Percentiles rank a stretch among this genome's conserved stretches.
These are phyloP conservation scores for Solioccasus polychromus DNA, from an alignment of 768 basidiomycete genomes.

Conservation along the genomic window DNA sequence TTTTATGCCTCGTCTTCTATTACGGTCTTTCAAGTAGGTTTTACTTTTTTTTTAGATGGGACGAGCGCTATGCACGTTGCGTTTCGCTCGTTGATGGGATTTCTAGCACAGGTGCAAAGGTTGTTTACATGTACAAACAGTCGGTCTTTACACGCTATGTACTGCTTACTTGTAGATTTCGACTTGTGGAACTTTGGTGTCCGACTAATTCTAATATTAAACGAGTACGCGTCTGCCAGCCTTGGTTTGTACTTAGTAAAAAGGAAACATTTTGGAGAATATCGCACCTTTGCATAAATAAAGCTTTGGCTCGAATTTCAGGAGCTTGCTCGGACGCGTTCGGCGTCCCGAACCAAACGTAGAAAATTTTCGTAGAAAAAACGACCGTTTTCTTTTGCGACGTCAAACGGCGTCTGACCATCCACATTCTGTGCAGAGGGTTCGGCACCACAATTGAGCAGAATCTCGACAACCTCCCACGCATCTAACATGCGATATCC, in stretches of 20 bases:
- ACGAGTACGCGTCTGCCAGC: neutral
- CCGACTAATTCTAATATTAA: neutral
- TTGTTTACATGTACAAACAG: slow-evolving; percentile 5
- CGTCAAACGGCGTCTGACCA: neutral
- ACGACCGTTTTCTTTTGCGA: neutral
- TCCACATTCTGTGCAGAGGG: neutral
- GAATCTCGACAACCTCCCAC: too few species aligned
- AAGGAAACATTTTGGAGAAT: too few species aligned
- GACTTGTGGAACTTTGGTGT: neutral
- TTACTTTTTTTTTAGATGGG: neutral
- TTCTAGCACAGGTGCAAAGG: slow-evolving; percentile 9
- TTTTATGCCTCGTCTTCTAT: neutral
- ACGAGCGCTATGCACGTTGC: too few species aligned
- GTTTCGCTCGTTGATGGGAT: slow-evolving; percentile 4
- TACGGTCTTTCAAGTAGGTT: neutral
- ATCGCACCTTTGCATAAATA: too few species aligned
- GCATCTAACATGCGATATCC: too few species aligned
- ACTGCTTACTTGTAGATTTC: slow-evolving; percentile 20
- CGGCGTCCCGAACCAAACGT: neutral
- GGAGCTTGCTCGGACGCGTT: too few species aligned
- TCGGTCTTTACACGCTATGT: slow-evolving; percentile 13
- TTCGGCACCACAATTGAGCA: neutral
- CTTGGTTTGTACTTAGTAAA: too few species aligned
- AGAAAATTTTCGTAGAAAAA: slow-evolving; percentile 6
- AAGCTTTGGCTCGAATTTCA: too few species aligned